A percentile compares a stretch with the other conserved stretches of the same genome.
These are phyloP conservation scores for Blastocystis sp. DNA, from an alignment of 352 stramenopile species.

Conservation along the genomic window DNA sequence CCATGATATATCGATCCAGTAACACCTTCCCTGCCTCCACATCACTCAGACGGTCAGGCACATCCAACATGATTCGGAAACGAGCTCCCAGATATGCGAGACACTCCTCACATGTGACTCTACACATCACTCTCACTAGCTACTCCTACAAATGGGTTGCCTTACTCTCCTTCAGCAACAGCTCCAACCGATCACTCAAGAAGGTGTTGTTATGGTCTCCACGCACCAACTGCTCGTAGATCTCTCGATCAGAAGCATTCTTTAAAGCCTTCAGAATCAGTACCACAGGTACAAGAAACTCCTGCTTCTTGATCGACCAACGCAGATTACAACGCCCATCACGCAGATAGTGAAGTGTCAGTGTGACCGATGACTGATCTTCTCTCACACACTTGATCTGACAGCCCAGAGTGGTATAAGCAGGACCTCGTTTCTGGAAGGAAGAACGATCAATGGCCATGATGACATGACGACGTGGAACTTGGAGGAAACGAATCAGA, in stretches of 20 bases:
- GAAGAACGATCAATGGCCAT: constrained; percentile 89
- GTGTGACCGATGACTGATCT: constrained; percentile 90
- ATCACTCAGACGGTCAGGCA: constrained; percentile 81
- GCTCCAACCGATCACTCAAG: constrained; percentile 88
- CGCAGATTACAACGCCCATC: constrained; percentile 91
- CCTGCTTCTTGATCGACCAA: constrained; percentile 93
- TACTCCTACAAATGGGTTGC: constrained; percentile 76
- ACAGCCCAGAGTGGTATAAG: constrained; percentile 79
- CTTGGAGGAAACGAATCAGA: constrained; percentile 93
- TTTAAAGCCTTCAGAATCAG: constrained; percentile 91
- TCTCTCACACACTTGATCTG: constrained; percentile 75
- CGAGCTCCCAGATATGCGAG: constrained; percentile 91
- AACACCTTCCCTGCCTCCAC: constrained; percentile 78
- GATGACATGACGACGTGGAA: constrained; percentile 80
- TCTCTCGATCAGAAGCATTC: constrained; percentile 84
- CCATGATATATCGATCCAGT: constrained; percentile 89
- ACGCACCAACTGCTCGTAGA: constrained; percentile 92
- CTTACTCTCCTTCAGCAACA: constrained; percentile 89
- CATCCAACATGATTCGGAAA: constrained; percentile 87
- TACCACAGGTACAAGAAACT: constrained; percentile 94
- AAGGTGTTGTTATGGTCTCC: constrained; percentile 93
- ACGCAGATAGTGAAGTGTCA: constrained; percentile 96
- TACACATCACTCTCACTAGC: constrained; percentile 25
- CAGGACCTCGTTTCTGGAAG: constrained; percentile 89
- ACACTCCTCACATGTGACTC: constrained; percentile 76